A percentile compares a stretch with the other conserved stretches of the same genome.
These are phyloP conservation scores for Rhizomucor pusillus DNA, from an alignment of 371 early-diverging fungal genomes.

Conservation along the genomic window DNA sequence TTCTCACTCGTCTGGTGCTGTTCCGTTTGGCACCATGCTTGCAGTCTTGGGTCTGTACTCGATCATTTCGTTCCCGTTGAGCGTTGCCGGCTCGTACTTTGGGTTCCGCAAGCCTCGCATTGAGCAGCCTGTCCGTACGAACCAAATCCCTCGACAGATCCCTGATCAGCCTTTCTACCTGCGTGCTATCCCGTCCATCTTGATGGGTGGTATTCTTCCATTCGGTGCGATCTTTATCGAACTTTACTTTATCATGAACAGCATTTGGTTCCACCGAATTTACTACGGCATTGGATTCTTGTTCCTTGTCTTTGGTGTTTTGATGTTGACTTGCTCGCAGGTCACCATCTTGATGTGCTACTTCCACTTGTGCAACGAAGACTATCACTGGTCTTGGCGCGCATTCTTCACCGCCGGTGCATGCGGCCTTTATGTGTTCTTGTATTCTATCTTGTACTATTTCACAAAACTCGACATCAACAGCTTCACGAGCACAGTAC, in stretches of 20 bases:
- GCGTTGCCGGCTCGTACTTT: constrained; percentile 88
- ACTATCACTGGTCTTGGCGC: constrained; percentile 96
- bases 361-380: constrained; percentile 90
- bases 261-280: constrained; percentile 88
- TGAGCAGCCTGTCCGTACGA: constrained; percentile 88
- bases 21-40: constrained; percentile 89
- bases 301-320: constrained; percentile 76
- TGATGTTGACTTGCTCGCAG: constrained; percentile 81
- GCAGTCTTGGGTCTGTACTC: constrained; percentile 86
- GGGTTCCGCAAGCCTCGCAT: constrained; percentile 86
- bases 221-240: constrained; percentile 91
- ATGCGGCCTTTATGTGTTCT: constrained; percentile 83
- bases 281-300: constrained; percentile 91
- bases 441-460: constrained; percentile 83
- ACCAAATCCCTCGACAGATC: constrained; percentile 91
- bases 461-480: constrained; percentile 68
- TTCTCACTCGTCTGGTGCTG: constrained; percentile 88
- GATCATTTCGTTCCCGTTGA: constrained; percentile 84
- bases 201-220: constrained; percentile 86
- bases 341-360: constrained; percentile 87
- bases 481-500: constrained; percentile 72
- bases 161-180: constrained; percentile 81
- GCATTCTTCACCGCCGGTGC: constrained; percentile 89
- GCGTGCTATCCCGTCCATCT: constrained; percentile 66
- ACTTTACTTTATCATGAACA: constrained; percentile 86